Percentiles rank a stretch among this genome's conserved stretches.
Conservation (phyloP, 2,329 filamentous ascomycete species). For the Ceratocystis colombiana region DNA sequence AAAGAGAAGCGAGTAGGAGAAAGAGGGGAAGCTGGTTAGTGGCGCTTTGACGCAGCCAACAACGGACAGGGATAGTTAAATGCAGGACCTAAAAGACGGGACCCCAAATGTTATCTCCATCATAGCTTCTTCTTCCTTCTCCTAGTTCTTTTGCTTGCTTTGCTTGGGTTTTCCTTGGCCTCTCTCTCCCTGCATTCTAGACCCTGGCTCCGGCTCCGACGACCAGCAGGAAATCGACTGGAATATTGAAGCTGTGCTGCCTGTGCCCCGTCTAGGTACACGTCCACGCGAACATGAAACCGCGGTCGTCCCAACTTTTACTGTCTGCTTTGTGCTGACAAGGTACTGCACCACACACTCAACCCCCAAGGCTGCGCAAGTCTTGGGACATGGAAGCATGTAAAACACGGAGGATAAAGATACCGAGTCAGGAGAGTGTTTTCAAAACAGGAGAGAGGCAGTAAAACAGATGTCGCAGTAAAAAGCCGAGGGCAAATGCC, state of each 20-base stretch:
- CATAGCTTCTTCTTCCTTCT: conserved; percentile 27
- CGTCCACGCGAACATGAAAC: not conserved
- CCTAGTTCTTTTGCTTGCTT: conserved; percentile 28
- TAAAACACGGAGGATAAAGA: not conserved
- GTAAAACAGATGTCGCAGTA: not conserved
- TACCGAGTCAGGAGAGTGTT: not conserved
- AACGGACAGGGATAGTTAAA: too few relatives aligned
- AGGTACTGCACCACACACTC: not conserved
- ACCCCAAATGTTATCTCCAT: not conserved
- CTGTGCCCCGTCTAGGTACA: too few relatives aligned
- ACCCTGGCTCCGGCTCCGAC: too few relatives aligned
- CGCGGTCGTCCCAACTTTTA: not conserved
- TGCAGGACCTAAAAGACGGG: too few relatives aligned
- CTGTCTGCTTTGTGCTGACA: not conserved
- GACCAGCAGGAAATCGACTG: too few relatives aligned
- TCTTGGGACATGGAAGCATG: not conserved
- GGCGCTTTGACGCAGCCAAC: too few relatives aligned
- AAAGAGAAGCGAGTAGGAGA: not conserved
- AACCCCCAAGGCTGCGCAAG: not conserved
- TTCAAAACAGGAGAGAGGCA: not conserved
- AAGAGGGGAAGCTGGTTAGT: not conserved
- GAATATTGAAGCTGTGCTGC: too few relatives aligned
- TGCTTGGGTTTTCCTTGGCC: not conserved
- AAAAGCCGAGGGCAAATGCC: not conserved
- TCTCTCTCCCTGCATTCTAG: too few relatives aligned